Evolutionary conservation across 495 filamentous ascomycete species (phyloP).

Genomic region (Trichoderma asperelloides): DNA sequence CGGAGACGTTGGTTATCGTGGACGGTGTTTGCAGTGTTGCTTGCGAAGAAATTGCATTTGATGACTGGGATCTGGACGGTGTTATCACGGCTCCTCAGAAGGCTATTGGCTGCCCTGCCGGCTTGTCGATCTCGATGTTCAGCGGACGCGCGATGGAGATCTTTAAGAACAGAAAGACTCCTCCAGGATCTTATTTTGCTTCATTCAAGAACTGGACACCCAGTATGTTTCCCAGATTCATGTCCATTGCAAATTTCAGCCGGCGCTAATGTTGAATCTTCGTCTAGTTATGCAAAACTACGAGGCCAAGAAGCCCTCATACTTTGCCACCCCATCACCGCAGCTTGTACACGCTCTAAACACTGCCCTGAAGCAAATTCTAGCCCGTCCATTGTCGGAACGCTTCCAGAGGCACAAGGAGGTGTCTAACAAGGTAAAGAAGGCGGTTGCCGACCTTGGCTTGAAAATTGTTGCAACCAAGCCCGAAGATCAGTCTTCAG

Average conservation of each 20-base stretch:
- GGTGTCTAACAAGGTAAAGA: conserved; percentile 74
- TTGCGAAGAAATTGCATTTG: conserved; percentile 90
- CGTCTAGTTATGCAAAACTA: conserved; percentile 87
- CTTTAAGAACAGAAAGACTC: conserved; percentile 69
- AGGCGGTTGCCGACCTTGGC: conserved; percentile 65
- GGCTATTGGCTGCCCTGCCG: conserved; percentile 89
- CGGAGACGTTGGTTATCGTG: conserved; percentile 81
- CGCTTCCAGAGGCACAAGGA: conserved; percentile 71
- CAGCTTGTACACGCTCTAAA: conserved; percentile 92
- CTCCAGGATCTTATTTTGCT: conserved; percentile 80
- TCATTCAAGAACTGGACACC: conserved; percentile 96
- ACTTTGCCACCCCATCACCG: conserved; percentile 93
- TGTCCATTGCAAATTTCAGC: not conserved
- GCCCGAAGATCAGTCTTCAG: conserved; percentile 85
- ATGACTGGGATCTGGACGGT: conserved; percentile 87
- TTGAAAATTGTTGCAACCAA: conserved; percentile 76
- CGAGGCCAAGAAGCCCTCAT: conserved; percentile 91
- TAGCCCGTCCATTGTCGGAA: conserved; percentile 63
- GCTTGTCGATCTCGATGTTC: conserved; percentile 84
- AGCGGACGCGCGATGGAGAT: conserved; percentile 80
- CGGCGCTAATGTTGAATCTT: not conserved
- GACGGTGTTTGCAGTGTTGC: conserved; percentile 97
- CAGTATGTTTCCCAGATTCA: conserved; percentile 38
- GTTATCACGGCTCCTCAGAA: conserved; percentile 94
- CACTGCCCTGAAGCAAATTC: conserved; percentile 83